Evolutionary conservation across 1,139 yeast species (phyloP).

Genomic region (Citeromyces siamensis): DNA sequence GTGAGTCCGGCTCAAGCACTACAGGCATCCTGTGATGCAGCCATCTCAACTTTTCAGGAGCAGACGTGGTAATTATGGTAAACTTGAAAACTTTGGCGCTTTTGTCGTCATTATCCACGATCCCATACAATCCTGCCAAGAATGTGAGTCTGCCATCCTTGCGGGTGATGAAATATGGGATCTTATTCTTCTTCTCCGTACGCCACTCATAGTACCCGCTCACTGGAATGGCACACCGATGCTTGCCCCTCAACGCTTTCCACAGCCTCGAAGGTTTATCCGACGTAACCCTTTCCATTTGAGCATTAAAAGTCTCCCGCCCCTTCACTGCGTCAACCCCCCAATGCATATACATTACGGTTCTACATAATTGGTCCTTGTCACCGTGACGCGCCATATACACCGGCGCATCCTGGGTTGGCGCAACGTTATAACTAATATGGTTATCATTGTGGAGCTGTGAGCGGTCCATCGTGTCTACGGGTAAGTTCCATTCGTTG

Average conservation of each 20-base stretch:
- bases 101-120: conserved; percentile 14
- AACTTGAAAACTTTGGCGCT: conserved; percentile 32
- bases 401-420: conserved; percentile 35
- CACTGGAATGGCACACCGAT: conserved; percentile 62
- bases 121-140: conserved; percentile 55
- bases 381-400: conserved; percentile 13
- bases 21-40: conserved; percentile 73
- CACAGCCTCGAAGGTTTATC: conserved; percentile 29
- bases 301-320: conserved; percentile 46
- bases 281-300: conserved; percentile 39
- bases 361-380: conserved; percentile 7
- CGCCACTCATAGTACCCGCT: conserved; percentile 87
- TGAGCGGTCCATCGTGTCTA: neutral
- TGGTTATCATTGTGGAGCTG: neutral
- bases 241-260: conserved; percentile 26
- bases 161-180: conserved; percentile 56
- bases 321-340: conserved; percentile 28
- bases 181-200: conserved; percentile 20
- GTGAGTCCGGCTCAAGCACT: conserved; percentile 42
- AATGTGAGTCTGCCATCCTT: conserved; percentile 39
- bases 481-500: neutral
- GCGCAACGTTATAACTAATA: conserved; percentile 34
- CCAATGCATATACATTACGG: conserved; percentile 40
- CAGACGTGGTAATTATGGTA: conserved; percentile 66
- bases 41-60: conserved; percentile 49